Evolutionary conservation across 441 rosid species (phyloP).

Genomic region (Viola pubescens): DNA sequence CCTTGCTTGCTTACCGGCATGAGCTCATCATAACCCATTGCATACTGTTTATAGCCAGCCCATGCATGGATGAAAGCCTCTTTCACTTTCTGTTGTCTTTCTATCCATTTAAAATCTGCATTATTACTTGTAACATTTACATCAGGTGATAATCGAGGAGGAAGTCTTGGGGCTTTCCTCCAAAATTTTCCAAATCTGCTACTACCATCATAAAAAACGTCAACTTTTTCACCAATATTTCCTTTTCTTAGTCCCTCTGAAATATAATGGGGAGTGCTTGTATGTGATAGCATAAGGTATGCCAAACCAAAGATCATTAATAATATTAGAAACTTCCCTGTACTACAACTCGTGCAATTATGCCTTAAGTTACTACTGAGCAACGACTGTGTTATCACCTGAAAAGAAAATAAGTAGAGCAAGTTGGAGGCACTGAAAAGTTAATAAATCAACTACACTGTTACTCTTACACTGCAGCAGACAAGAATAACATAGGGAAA

Average conservation of each 20-base stretch:
- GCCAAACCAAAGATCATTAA: conserved; percentile 61
- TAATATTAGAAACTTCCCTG: conserved; percentile 56
- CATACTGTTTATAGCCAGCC: conserved; percentile 82
- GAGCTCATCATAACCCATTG: conserved; percentile 94
- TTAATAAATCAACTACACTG: not conserved
- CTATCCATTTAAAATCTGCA: conserved; percentile 47
- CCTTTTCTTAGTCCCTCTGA: conserved; percentile 25
- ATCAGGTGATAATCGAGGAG: conserved; percentile 81
- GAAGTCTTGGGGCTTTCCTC: conserved; percentile 76
- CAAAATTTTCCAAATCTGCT: conserved; percentile 45
- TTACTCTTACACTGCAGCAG: no score
- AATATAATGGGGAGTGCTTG: conserved; percentile 29
- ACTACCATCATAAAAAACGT: conserved; percentile 26
- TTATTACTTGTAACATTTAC: conserved; percentile 36
- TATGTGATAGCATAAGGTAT: conserved; percentile 43
- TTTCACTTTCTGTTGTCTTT: conserved; percentile 59
- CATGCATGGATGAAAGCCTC: conserved; percentile 87
- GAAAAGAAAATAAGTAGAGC: conserved; percentile 2
- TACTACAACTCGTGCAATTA: conserved; percentile 59
- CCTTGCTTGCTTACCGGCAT: conserved; percentile 75
- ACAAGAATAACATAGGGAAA: no score
- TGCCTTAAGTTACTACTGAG: conserved; percentile 43
- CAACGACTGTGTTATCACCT: conserved; percentile 63
- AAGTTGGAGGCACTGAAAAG: conserved; percentile 5
- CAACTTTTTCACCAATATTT: conserved; percentile 27